Evolutionary conservation across 176 grass and related monocot species (phyloP), one percentile per base, ranked within the genome.

Genomic region (Oryza officinalis): DNA sequence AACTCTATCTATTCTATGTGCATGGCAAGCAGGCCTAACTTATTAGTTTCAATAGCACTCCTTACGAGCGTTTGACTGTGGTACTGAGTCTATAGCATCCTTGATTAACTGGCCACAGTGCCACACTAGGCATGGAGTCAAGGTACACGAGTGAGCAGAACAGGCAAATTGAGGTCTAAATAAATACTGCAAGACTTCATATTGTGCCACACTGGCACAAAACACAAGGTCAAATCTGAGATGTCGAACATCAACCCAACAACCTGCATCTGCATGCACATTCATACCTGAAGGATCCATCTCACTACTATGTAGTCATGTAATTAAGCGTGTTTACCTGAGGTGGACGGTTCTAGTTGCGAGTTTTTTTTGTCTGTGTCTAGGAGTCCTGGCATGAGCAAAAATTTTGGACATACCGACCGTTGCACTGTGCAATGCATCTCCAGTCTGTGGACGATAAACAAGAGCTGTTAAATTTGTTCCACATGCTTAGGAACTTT

Each of bases 361-460:
- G 25, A 80, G 49, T 52, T 27, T 27, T 74, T 74, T 86, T 61
- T 8, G 12, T 67, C 32, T 8, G 26, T 15, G 8, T 31, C 32
- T 65, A 54, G 10, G 37, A 70, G 23, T 38, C 46, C 35, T 37
- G 68, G 78, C 31, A 26, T 31, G 8, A 15, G n/a, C 22, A 49
- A 80, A 80, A 27, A 27, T 46, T 54, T 80, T 80, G 37, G 20
- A 80, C 22, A 14, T 20, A 69, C 13, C 65, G 52, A 52, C 63
- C 43, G n/a, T 14, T 18, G 22, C 31, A 5, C n/a, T 57, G 22
- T 35, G 22, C 17, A 82, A 46, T 37, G 72, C 28, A 37, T 5
- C n/a, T 69, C n/a, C 38, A 71, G 30, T 65, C 80, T 80, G 44
- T 43, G 23, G 30, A 64, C 11, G 11, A 74, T 23, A 79, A 38